Evolutionary conservation across 257 asterid genomes (phyloP), one percentile per base, ranked within the genome.

Genomic region (Vinca minor): DNA sequence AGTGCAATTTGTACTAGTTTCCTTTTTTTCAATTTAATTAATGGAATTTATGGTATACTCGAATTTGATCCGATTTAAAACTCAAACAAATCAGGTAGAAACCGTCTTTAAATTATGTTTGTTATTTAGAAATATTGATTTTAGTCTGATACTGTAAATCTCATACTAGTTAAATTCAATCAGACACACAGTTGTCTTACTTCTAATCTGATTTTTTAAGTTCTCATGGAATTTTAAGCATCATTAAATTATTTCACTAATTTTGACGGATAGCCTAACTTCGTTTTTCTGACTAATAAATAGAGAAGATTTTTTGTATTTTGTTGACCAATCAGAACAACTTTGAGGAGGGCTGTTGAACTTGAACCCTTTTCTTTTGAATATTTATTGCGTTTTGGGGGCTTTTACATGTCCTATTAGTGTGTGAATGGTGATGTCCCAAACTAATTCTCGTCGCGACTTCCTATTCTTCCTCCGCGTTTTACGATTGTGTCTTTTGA

Each of bases 1-100:
- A 70, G 88, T 69, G 31, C 42, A 44, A 28, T 72, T 45, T 42
- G 25, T 42, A 1, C n/a, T n/a, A n/a, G n/a, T 65, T 38, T 20
- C 7, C 7, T 34, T 2, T 34, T 34, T 34, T 34, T 34, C 7
- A 34, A 2, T 34, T 34, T 34, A 2, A 2, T 34, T 3, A 34
- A 34, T 34, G 38, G 38, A n/a, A n/a, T n/a, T n/a, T n/a, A n/a
- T n/a, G n/a, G n/a, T n/a, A n/a, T n/a, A n/a, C n/a, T n/a, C n/a
- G n/a, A n/a, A n/a, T n/a, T n/a, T n/a, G n/a, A n/a, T n/a, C n/a
- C n/a, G n/a, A n/a, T n/a, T n/a, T n/a, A n/a, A n/a, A n/a, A n/a
- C n/a, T n/a, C n/a, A n/a, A n/a, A n/a, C n/a, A n/a, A n/a, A n/a
- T n/a, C n/a, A n/a, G n/a, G n/a, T n/a, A n/a, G n/a, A n/a, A n/a